Base-by-base conservation (phyloP, 495 filamentous ascomycete species). In the Tuber brumale region DNA sequence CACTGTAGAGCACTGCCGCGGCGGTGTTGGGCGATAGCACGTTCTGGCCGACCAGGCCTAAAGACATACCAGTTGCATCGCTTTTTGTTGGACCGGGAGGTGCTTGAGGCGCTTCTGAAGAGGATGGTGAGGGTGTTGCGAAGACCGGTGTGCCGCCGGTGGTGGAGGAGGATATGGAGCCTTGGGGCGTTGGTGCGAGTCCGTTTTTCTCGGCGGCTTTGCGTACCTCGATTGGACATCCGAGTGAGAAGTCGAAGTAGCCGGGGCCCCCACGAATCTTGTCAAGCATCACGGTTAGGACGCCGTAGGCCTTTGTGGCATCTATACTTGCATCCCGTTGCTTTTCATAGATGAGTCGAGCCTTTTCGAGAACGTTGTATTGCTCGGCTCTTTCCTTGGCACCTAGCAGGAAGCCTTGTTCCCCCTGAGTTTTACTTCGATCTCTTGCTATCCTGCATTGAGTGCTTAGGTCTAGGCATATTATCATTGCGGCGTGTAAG, bases 401-500 rank as follows among this genome's bases (percentile, higher is more conserved):
- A 35, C 42, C 46, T 41, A 72, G 19, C 21, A 43, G 27, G 71
- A 72, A 42, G 41, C 70, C 41, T 48, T 72, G 70, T 43, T 41
- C 35, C 42, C 78, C 70, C 37, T 70, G 79, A 46, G 71, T 80
- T 69, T 70, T 43, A 35, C 72, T 75, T 41, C 73, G 72, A 23
- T 81, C 79, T 69, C 69, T 77, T 16, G 48, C 42, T 43, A 74
- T 70, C 73, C 81, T 81, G 39, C 75, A 70, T 44, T 70, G 66
- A 42, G 75, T 80, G 44, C 79, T 81, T 46, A 97, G 86, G 77
- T 96, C 94, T 44, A 97, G 86, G 78, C 90, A 91, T 31, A 98
- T 87, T 74, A 97, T 90, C 93, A 97, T 97, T 3, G 93, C 92
- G 1, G 93, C 94, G 27, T 96, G 90, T 21, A 97, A 85, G 80